Evolutionary conservation across 352 stramenopile species (phyloP).

Genomic region (Saprolegnia diclina): DNA sequence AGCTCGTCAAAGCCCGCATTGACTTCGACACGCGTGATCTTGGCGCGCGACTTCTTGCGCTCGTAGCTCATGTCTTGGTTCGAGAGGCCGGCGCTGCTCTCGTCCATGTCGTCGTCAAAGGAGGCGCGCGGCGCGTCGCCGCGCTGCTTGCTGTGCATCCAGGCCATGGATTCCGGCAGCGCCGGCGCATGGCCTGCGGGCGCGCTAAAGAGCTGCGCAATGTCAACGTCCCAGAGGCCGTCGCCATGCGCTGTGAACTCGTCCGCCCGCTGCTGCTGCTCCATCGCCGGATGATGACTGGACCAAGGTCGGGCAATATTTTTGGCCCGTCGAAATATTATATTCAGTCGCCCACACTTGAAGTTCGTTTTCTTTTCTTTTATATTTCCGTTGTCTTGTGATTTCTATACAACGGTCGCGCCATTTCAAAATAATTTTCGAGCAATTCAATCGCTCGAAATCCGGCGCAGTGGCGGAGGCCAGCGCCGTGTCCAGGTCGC

Average conservation of each 20-base stretch:
- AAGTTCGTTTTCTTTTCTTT: background rate
- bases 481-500: too few relatives aligned
- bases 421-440: too few relatives aligned
- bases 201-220: constrained; percentile 1
- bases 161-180: background rate
- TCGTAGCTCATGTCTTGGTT: constrained; percentile 24
- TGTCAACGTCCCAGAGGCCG: constrained; percentile 15
- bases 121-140: background rate
- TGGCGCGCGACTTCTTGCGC: constrained; percentile 21
- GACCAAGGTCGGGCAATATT: background rate
- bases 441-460: too few relatives aligned
- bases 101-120: background rate
- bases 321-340: too few relatives aligned
- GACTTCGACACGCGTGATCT: constrained; percentile 20
- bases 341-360: background rate
- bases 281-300: background rate
- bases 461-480: too few relatives aligned
- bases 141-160: background rate
- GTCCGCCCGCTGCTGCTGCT: background rate
- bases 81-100: background rate
- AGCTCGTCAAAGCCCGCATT: constrained; percentile 22
- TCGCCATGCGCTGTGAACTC: background rate
- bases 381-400: background rate
- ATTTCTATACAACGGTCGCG: too few relatives aligned
- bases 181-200: background rate